Evolutionary conservation across 225 moss, liverwort and hornwort genomes (phyloP).

Genomic region (Marchantia paleacea): DNA sequence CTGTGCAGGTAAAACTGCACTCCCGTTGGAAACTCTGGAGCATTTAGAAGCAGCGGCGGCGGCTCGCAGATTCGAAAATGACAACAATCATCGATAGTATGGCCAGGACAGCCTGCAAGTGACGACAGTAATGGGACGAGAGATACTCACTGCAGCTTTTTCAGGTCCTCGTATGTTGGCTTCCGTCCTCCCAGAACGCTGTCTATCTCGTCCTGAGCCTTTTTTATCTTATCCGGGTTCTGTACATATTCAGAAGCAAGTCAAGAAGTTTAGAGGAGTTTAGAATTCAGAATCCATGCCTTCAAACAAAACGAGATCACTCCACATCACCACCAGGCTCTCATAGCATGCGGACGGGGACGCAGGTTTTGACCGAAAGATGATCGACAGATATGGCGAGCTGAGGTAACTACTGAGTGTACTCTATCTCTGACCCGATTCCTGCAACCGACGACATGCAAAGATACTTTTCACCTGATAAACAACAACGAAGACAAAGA

Average conservation of each 20-base stretch:
- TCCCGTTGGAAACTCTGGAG: too few species aligned
- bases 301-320: neutral
- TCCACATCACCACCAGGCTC: neutral
- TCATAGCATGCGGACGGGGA: neutral
- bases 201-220: slow-evolving; percentile 94
- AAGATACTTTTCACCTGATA: neutral
- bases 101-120: neutral
- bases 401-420: too few species aligned
- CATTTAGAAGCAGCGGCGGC: too few species aligned
- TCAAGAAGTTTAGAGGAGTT: neutral
- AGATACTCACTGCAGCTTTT: slow-evolving; percentile 62
- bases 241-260: slow-evolving; percentile 20
- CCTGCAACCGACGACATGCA: neutral
- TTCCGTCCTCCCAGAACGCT: slow-evolving; percentile 68
- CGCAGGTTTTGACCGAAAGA: too few species aligned
- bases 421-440: neutral
- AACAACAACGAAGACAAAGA: neutral
- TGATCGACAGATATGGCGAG: too few species aligned
- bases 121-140: neutral
- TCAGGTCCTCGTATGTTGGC: slow-evolving; percentile 74
- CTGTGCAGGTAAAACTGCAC: too few species aligned
- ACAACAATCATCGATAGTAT: neutral
- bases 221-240: slow-evolving; percentile 80
- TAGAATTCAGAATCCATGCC: too few species aligned
- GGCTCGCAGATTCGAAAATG: too few species aligned